phyloP scores from a whole-genome alignment of 179 eudicot species.

The Silene coronaria region DNA sequence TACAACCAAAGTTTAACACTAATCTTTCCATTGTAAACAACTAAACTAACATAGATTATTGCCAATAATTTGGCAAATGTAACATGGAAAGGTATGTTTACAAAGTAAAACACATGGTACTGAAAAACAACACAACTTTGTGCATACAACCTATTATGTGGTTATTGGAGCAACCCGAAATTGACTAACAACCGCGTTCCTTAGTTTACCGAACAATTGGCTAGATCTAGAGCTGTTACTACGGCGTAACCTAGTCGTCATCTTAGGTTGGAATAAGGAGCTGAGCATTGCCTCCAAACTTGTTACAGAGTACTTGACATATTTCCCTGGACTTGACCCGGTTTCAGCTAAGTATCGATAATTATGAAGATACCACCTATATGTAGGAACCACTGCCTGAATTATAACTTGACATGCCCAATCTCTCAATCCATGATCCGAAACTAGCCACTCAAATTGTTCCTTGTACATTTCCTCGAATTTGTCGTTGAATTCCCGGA shows the following conservation, averaged over 20 bases:
- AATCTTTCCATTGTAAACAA: too few relatives aligned
- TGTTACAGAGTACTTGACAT: slow-evolving; percentile 41
- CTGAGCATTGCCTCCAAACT: slow-evolving; percentile 45
- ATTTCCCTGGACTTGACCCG: slow-evolving; percentile 35
- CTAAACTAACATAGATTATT: too few relatives aligned
- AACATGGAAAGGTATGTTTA: too few relatives aligned
- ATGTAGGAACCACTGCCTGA: slow-evolving; percentile 48
- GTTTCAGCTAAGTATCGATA: slow-evolving; percentile 33
- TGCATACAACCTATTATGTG: slow-evolving; percentile 9
- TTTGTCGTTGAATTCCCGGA: slow-evolving; percentile 29
- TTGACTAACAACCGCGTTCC: slow-evolving; percentile 36
- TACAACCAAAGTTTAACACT: too few relatives aligned
- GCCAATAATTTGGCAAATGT: too few relatives aligned
- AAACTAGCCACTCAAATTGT: slow-evolving; percentile 46
- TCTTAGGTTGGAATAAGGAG: slow-evolving; percentile 48
- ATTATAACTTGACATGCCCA: slow-evolving; percentile 45
- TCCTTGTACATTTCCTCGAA: slow-evolving; percentile 29
- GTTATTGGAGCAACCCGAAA: slow-evolving; percentile 41
- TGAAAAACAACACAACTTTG: too few relatives aligned
- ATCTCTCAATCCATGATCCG: slow-evolving; percentile 45
- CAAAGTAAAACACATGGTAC: too few relatives aligned
- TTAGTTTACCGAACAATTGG: slow-evolving; percentile 44
- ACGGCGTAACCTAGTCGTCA: slow-evolving; percentile 29
- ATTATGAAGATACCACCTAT: slow-evolving; percentile 42
- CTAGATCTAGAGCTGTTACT: slow-evolving; percentile 35